Evolutionary conservation across 805 yeast genomes (phyloP).

Genomic region (Grigorovia transvaalensis): DNA sequence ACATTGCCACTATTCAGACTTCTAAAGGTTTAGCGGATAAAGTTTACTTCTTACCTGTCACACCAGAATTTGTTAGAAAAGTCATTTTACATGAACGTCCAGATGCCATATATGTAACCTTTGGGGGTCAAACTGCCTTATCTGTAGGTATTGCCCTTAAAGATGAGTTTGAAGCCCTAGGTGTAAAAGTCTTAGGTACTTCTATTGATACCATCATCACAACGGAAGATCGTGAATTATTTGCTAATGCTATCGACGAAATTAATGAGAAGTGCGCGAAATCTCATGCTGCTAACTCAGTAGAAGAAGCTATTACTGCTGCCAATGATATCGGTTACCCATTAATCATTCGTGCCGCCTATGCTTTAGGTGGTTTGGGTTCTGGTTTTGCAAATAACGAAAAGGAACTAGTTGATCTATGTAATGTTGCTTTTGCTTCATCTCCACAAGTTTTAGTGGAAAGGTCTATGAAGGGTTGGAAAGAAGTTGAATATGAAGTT

Average conservation of each 20-base stretch:
- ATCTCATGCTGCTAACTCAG: conserved; percentile 72
- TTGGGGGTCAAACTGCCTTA: conserved; percentile 98
- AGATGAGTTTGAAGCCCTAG: conserved; percentile 86
- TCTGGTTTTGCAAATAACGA: conserved; percentile 94
- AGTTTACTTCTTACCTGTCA: conserved; percentile 96
- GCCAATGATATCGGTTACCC: conserved; percentile 88
- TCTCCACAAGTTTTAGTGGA: conserved; percentile 95
- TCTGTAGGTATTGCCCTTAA: conserved; percentile 91
- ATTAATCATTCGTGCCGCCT: conserved; percentile 94
- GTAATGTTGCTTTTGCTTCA: conserved; percentile 87
- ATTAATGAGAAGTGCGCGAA: conserved; percentile 93
- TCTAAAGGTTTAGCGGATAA: conserved; percentile 97
- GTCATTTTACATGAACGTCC: conserved; percentile 93
- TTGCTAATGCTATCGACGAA: conserved; percentile 89
- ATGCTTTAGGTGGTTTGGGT: conserved; percentile 94
- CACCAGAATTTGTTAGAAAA: conserved; percentile 90
- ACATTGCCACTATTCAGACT: conserved; percentile 97
- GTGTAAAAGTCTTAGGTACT: conserved; percentile 90
- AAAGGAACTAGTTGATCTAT: conserved; percentile 67
- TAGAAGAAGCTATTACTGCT: conserved; percentile 76
- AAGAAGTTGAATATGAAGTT: conserved; percentile 96
- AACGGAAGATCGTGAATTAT: conserved; percentile 95
- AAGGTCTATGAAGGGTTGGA: conserved; percentile 98
- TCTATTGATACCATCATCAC: conserved; percentile 93
- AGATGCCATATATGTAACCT: conserved; percentile 92